Evolutionary conservation across 495 filamentous ascomycete species (phyloP), one percentile per base, ranked within the genome.

Genomic region (Annulohypoxylon stygium): DNA sequence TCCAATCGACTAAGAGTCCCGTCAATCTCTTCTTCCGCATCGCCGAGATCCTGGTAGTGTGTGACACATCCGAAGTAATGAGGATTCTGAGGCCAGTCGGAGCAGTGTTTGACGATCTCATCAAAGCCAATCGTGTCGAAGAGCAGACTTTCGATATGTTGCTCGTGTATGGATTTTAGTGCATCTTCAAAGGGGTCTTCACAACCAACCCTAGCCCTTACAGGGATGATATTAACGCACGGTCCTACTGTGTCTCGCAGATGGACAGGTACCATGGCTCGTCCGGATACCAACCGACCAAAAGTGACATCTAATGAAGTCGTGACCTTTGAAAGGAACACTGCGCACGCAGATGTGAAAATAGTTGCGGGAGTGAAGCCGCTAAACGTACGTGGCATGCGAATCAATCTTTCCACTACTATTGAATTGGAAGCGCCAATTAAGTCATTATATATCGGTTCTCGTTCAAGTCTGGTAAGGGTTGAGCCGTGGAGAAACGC

Each of bases 101-200:
- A 10, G 20, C 47, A 50, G 16, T 50, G 47, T 10, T 50, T 50
- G 18, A 3, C 25, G 12, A 50, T 5, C 6, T 50, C 47, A 16
- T 50, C 47, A 16, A 50, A 50, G 1, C 18, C 47, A 9, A 50
- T 50, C 14, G 47, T 50, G 12, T 50, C 47, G 20, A 50, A 50
- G 47, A 50, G 47, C 18, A 50, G 25, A 11, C 47, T 50, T 16
- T 50, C 47, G 47, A 50, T 50, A 25, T 50, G 47, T 25, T 50
- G 47, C 12, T 50, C 47, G 20, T 50, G 47, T 16, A 50, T 23
- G 20, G 47, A 50, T 11, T 50, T 23, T 23, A 50, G 9, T 25
- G 47, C 47, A 9, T 25, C 14, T 25, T 50, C 18, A 9, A 50
- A 25, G 47, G 47, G 18, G 9, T 50, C 18, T 50, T 50, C 47